Base-by-base conservation (phyloP, 1,139 yeast species). In the Suhomyces atakaporum region DNA sequence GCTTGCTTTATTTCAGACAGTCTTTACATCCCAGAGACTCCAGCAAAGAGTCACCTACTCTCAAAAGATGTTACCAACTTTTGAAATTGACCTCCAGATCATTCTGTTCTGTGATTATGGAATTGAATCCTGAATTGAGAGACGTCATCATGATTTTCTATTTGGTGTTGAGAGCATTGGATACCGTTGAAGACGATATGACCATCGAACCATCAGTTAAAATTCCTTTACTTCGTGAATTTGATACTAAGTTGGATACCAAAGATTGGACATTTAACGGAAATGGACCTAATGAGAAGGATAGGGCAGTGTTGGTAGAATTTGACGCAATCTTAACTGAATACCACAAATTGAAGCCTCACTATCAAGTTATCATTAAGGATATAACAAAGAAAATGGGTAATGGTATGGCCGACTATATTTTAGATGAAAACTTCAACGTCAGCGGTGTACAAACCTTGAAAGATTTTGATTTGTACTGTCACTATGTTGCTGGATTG, bases 111-210 rank as follows among this genome's bases (percentile, higher is more conserved):
- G 99, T 92, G 23, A 92, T 92, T 53, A 75, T 77, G 68, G 97
- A 92, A 60, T 74, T 92, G 44, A 86, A 88, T 56, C 97, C 97
- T 0, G 96, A 89, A 54, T 68, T 94, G 48, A 77, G 96, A 46
- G 81, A 81, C 49, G 86, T 84, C 0, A 76, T 87, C 36, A 81
- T 81, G 89, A 45, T 92, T 5, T 92, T 94, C 62, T 92, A 92
- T 62, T 65, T 92, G 43, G 75, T 89, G 19, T 69, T 92, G 49
- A 76, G 99, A 44, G 98, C 96, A 0, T 75, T 94, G 53, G 99
- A 94, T 58, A 94, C 99, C 2, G 75, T 94, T 40, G 99, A 94
- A 61, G 99, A 94, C 62, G 99, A 94, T 57, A 92, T 90, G 95
- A 75, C 92, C 7, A 65, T 94, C 40, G 81, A 79, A 41, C 80